Evolutionary conservation across 2,329 filamentous ascomycete genomes (phyloP), one percentile per base, ranked within the genome.

Genomic region (Lasiodiplodia hormozganensis): DNA sequence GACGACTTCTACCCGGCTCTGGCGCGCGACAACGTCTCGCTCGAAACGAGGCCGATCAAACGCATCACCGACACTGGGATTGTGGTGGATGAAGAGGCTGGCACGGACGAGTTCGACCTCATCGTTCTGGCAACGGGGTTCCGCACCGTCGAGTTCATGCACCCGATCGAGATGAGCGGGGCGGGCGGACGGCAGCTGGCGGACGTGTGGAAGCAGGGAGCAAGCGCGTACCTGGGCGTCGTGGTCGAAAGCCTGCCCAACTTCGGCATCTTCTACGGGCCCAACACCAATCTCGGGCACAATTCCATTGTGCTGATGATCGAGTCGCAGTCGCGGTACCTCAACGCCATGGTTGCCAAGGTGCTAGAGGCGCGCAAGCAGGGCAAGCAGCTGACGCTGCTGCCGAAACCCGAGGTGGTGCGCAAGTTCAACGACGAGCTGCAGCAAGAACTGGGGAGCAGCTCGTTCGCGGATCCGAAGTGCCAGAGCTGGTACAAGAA

Each of bases 281-380:
- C 85, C 3, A 88, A 87, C 74, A 88, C 85, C 2, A 80, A 80
- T 21, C 78, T 85, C 67, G 86, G 84, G 0, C 85, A 87, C 73
- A 87, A 86, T 70, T 83, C 80, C 66, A 88, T 88, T 71, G 85
- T 88, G 70, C 78, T 88, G n/a, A 89, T 88, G 86, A 87, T 88
- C 70, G 87, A 89, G 73, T 82, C 86, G 2, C 86, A 89, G 71
- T 82, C 79, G 3, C 81, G 83, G 2, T 88, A 88, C 72, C 82
- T 88, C 68, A 85, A 83, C 69, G 79, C 78, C 0, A 71, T 89
- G 43, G 82, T 89, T 57, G 73, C 74, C 0, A 79, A 83, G 7
- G 81, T 89, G 1, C 79, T 87, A 1, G 75, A 78, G 8, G 85
- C 85, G 0, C 76, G 82, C 14, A 71, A 73, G 18, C 69, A 76